A percentile compares a stretch with the other conserved stretches of the same genome.
Evolutionary conservation across 2,329 filamentous ascomycete genomes (phyloP).

Genomic region (Microthyrium microscopicum): DNA sequence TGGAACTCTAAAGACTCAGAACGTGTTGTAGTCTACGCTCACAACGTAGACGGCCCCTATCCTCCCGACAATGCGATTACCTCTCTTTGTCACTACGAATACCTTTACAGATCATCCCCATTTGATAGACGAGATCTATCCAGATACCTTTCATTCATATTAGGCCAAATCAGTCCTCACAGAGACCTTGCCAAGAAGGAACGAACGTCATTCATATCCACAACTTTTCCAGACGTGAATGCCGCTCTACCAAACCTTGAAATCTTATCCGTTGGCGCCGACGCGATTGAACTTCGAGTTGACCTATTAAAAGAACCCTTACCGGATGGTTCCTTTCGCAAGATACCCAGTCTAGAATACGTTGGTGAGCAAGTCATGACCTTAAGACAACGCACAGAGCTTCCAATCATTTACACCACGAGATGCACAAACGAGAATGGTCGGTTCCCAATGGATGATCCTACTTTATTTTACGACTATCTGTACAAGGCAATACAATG

Average conservation of each 20-base stretch:
- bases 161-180: slow-evolving; percentile 66
- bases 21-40: slow-evolving; percentile 5
- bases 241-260: slow-evolving; percentile 71
- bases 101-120: slow-evolving; percentile 58
- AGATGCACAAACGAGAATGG: slow-evolving; percentile 70
- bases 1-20: slow-evolving; percentile 4
- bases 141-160: slow-evolving; percentile 60
- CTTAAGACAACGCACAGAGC: slow-evolving; percentile 63
- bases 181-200: slow-evolving; percentile 61
- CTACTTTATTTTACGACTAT: slow-evolving; percentile 58
- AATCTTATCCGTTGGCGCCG: slow-evolving; percentile 71
- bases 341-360: slow-evolving; percentile 63
- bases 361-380: slow-evolving; percentile 78
- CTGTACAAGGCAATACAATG: slow-evolving; percentile 73
- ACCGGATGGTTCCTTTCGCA: slow-evolving; percentile 41
- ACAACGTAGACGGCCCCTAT: slow-evolving; percentile 23
- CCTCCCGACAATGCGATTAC: slow-evolving; percentile 37
- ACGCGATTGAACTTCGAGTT: slow-evolving; percentile 71
- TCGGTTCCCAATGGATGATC: slow-evolving; percentile 68
- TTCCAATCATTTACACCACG: slow-evolving; percentile 83
- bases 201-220: slow-evolving; percentile 72
- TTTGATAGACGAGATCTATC: slow-evolving; percentile 62
- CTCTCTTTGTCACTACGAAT: slow-evolving; percentile 61
- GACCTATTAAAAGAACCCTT: slow-evolving; percentile 63
- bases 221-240: slow-evolving; percentile 73